Conservation (phyloP, 495 filamentous ascomycete genomes). For the Penicillium samsonianum region DNA sequence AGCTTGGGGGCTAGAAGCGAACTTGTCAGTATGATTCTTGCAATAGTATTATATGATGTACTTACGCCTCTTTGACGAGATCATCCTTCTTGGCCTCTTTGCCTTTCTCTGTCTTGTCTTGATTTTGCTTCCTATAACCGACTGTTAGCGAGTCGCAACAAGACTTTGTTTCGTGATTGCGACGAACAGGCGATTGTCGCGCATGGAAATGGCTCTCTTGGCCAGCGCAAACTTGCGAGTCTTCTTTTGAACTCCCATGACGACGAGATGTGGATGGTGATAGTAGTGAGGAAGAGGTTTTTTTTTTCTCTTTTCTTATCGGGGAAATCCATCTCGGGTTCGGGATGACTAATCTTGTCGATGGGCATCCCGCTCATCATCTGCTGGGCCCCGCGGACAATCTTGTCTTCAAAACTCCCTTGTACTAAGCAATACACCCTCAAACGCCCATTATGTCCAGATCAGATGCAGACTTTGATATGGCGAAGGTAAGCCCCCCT, state of each 20-base stretch:
- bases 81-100: conserved; percentile 35
- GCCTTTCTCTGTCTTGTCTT: conserved; percentile 55
- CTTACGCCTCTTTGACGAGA: conserved; percentile 39
- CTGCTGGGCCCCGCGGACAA: not conserved
- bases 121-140: conserved; percentile 60
- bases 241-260: conserved; percentile 65
- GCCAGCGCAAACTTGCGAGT: conserved; percentile 63
- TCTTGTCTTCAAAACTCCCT: not conserved
- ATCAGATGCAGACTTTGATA: not conserved
- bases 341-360: not conserved
- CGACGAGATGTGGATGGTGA: conserved; percentile 15
- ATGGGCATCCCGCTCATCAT: not conserved
- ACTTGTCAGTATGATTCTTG: not conserved
- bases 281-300: conserved; percentile 1
- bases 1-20: conserved; percentile 56
- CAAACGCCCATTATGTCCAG: not conserved
- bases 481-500: not conserved
- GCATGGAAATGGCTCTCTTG: conserved; percentile 30
- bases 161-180: not conserved
- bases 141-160: conserved; percentile 7
- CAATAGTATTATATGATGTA: not conserved
- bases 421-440: not conserved
- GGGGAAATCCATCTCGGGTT: conserved; percentile 2
- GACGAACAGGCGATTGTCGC: conserved; percentile 31
- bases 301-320: conserved; percentile 12